Base-by-base conservation (phyloP, 345 rosid genomes). In the Acer yangbiense region DNA sequence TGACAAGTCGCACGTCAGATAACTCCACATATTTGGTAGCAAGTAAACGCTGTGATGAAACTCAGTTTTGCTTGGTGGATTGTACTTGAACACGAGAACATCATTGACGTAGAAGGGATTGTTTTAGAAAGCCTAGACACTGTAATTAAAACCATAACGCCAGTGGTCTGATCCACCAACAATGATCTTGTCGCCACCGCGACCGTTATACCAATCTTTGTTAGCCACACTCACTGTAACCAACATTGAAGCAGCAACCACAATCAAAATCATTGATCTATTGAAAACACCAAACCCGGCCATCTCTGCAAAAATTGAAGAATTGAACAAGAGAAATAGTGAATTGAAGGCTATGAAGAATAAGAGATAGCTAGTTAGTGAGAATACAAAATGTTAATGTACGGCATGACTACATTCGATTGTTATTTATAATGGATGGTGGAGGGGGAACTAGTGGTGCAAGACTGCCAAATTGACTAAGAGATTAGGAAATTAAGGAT, bases 161-260 rank as follows among this genome's bases (percentile, higher is more conserved):
- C 97, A 92, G 21, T 82, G 80, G 14, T 88, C 81, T 16, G 90
- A 84, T 20, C 94, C 97, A 18, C 95, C 98, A 0, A 91, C 94
- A 5, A 83, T 50, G 73, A 92, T 79, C 75, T 83, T 89, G 20
- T 70, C 63, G 8, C 23, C 25, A 58, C 25, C 11, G 7, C 21
- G 6, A 2, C 21, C 76, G 6, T 65, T 71, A 12, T 69, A 73
- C 89, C 86, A 80, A 54, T 77, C 80, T 70, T 75, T 68, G 63
- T 58, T 76, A 10, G 84, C 88, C 73, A 55, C 32, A 17, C 80
- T 13, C 8, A n/a, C 70, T 27, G 79, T 74, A 21, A 58, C 63
- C 72, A 80, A 57, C 70, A 68, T 44, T 29, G 82, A 82, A 80
- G 39, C 74, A 17, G 71, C 76, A 69, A 43, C 61, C 0, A 72